Base-by-base conservation (phyloP, 345 rosid genomes). In the Noccaea bulbosa region DNA sequence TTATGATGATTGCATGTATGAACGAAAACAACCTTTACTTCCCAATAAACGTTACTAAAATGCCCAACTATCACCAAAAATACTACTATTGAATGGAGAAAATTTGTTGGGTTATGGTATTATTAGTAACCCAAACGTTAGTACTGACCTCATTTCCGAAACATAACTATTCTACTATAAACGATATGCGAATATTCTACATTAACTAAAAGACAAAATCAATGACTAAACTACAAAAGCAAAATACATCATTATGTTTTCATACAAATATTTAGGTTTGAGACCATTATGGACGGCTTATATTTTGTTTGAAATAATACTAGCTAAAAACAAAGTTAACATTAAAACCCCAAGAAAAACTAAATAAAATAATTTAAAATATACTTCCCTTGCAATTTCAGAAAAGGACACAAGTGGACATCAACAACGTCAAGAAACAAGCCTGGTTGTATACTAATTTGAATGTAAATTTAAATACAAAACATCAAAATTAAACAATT, bases 61-160 rank as follows among this genome's bases (percentile, higher is more conserved):
- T 54, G 56, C 46, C 53, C 17, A 72, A 16, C 58, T 14, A 46
- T 65, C 38, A 56, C 44, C 11, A 62, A 54, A 72, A 14, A n/a
- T 5, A 33, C 32, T 47, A 60, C n/a, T n/a, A n/a, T n/a, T n/a
- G n/a, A n/a, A n/a, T n/a, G n/a, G n/a, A n/a, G n/a, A n/a, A n/a
- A n/a, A n/a, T n/a, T n/a, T n/a, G n/a, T n/a, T n/a, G n/a, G n/a
- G n/a, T n/a, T n/a, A n/a, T n/a, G n/a, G n/a, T n/a, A n/a, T n/a
- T n/a, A n/a, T n/a, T n/a, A n/a, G n/a, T n/a, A n/a, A n/a, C n/a
- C n/a, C n/a, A n/a, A n/a, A n/a, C n/a, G n/a, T n/a, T n/a, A n/a
- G n/a, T n/a, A n/a, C 14, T 7, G 12, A 37, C 11, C 10, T 63
- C n/a, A 47, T 39, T 35, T 33, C 5, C 17, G 15, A 7, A 69